Evolutionary conservation across 2,329 filamentous ascomycete species (phyloP).

Genomic region (Anthostomella pinea): DNA sequence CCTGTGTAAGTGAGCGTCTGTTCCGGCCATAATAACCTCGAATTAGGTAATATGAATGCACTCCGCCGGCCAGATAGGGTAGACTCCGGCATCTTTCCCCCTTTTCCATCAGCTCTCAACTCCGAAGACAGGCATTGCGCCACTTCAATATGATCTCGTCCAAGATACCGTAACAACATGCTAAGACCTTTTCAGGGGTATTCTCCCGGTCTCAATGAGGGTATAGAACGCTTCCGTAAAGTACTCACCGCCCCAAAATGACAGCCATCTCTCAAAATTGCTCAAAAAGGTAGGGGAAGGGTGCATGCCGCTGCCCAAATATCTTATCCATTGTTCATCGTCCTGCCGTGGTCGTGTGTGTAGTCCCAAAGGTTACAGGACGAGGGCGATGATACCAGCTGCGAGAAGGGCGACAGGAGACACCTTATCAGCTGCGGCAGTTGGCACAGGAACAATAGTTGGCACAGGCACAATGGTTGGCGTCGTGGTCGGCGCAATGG

Average conservation of each 20-base stretch:
- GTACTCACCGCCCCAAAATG: slow-evolving; percentile 15
- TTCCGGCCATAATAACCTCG: no score
- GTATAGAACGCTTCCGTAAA: slow-evolving; percentile 23
- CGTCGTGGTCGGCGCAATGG: slow-evolving; percentile 25
- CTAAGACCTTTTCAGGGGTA: slow-evolving; percentile 4
- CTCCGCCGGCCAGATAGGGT: no score
- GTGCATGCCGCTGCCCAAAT: background rate
- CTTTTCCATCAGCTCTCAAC: no score
- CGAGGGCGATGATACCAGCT: slow-evolving; percentile 38
- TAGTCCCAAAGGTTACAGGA: slow-evolving; percentile 36
- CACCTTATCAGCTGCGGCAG: slow-evolving; percentile 37
- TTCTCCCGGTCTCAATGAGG: slow-evolving; percentile 18
- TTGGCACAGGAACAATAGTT: slow-evolving; percentile 29
- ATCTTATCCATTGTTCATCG: slow-evolving; percentile 6
- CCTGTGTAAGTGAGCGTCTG: no score
- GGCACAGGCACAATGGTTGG: slow-evolving; percentile 25
- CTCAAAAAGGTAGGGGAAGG: slow-evolving; percentile 6
- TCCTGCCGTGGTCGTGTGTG: slow-evolving; percentile 10
- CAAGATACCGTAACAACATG: slow-evolving; percentile 18
- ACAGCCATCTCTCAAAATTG: slow-evolving; percentile 7
- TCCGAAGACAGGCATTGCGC: no score
- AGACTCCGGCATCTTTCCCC: no score
- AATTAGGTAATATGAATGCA: no score
- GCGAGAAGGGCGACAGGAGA: slow-evolving; percentile 37
- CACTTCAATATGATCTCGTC: slow-evolving; percentile 21